Conservation (phyloP, 2,329 filamentous ascomycete genomes). For the Massarina eburnea region DNA sequence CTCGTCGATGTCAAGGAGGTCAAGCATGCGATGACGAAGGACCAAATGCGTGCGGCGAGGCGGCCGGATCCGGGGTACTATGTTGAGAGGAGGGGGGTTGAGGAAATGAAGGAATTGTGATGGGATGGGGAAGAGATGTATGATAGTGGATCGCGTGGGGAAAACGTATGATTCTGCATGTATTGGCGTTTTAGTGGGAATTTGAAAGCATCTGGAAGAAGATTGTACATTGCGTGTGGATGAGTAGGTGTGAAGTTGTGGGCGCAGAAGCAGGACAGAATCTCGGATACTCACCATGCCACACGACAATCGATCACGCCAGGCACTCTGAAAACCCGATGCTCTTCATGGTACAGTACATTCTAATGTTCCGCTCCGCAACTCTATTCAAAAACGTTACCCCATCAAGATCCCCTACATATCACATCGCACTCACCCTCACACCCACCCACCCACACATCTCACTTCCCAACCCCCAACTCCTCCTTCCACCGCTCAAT, state of each 20-base stretch:
- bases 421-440: too few relatives aligned
- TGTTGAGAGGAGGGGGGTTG: slow-evolving; percentile 60
- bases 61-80: slow-evolving; percentile 80
- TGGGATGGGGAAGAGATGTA: background rate
- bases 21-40: slow-evolving; percentile 61
- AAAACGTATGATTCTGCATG: background rate
- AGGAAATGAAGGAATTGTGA: slow-evolving; percentile 3
- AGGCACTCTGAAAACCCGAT: too few relatives aligned
- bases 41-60: slow-evolving; percentile 70
- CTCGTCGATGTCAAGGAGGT: slow-evolving; percentile 83
- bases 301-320: too few relatives aligned
- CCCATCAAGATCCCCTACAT: too few relatives aligned
- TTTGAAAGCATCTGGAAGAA: too few relatives aligned
- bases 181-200: background rate
- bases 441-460: too few relatives aligned
- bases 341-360: too few relatives aligned
- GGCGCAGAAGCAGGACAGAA: too few relatives aligned
- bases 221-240: background rate
- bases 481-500: slow-evolving; percentile 30
- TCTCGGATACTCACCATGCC: too few relatives aligned
- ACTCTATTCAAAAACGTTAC: too few relatives aligned
- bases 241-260: background rate
- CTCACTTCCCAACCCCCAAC: background rate
- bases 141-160: background rate
- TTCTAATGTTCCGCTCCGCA: too few relatives aligned